Evolutionary conservation across 2,329 filamentous ascomycete species (phyloP).

Genomic region (Hypoxylon sp.): DNA sequence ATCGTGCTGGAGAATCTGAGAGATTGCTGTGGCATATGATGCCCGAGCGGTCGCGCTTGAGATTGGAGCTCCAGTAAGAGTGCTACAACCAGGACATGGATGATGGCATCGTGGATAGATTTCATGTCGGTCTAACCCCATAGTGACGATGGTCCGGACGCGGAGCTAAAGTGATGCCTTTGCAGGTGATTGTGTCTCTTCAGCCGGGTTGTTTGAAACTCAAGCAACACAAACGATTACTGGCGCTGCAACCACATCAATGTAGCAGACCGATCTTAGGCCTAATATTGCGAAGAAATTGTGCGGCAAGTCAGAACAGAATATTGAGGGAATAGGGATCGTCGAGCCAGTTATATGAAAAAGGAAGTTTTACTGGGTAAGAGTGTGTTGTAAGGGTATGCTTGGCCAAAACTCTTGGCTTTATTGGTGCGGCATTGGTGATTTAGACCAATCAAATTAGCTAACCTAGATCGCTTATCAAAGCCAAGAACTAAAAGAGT

Average conservation of each 20-base stretch:
- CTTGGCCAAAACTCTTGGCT: constrained; percentile 41
- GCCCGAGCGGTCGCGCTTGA: constrained; percentile 7
- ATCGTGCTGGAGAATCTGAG: constrained; percentile 7
- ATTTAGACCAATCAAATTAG: constrained; percentile 25
- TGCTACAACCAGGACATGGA: no score
- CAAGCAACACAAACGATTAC: constrained; percentile 25
- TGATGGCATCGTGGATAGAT: constrained; percentile 7
- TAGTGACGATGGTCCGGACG: constrained; percentile 7
- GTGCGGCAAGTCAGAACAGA: constrained; percentile 8
- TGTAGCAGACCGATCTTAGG: constrained; percentile 6
- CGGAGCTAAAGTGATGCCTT: constrained; percentile 8
- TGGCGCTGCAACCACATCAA: constrained; percentile 26
- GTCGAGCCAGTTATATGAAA: constrained; percentile 28
- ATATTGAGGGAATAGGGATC: constrained; percentile 13
- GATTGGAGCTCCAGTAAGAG: constrained; percentile 16
- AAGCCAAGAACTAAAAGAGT: constrained; percentile 28
- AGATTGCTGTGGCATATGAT: constrained; percentile 18
- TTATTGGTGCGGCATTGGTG: constrained; percentile 22
- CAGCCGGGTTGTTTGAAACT: constrained; percentile 36
- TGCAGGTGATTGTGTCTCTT: constrained; percentile 11
- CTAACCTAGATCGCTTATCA: constrained; percentile 11
- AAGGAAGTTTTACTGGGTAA: no score
- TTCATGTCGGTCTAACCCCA: constrained; percentile 11
- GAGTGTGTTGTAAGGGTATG: constrained; percentile 23
- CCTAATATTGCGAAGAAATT: constrained; percentile 3